These are phyloP conservation scores for Kodamaea sagamina DNA, from an alignment of 805 yeast genomes.

Conservation along the genomic window DNA sequence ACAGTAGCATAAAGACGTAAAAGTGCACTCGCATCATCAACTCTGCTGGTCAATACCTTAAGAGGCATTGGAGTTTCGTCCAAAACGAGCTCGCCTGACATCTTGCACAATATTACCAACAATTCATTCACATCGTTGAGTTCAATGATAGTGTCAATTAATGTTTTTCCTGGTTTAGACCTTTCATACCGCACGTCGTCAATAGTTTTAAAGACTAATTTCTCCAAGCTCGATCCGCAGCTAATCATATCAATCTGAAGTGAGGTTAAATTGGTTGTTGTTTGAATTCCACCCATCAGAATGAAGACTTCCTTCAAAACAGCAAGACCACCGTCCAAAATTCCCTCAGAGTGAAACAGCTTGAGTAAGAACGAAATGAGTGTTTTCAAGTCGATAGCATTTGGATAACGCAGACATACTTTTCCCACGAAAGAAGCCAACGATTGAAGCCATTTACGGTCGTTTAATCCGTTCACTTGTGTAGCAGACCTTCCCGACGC, in stretches of 20 bases:
- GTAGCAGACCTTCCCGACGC: conserved; percentile 60
- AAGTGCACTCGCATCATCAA: conserved; percentile 72
- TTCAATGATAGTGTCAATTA: conserved; percentile 48
- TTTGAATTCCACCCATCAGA: conserved; percentile 78
- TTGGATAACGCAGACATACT: conserved; percentile 55
- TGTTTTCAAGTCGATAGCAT: conserved; percentile 60
- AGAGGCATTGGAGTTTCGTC: conserved; percentile 47
- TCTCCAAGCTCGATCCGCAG: conserved; percentile 60
- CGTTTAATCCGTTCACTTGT: conserved; percentile 79
- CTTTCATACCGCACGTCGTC: conserved; percentile 57
- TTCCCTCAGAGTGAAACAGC: conserved; percentile 60
- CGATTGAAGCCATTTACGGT: conserved; percentile 83
- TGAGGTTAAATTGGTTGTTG: conserved; percentile 64
- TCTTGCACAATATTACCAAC: conserved; percentile 61
- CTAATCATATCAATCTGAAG: conserved; percentile 66
- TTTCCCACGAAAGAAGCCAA: conserved; percentile 78
- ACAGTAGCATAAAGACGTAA: conserved; percentile 65
- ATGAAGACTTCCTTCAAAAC: conserved; percentile 66
- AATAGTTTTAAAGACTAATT: conserved; percentile 57
- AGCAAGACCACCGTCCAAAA: conserved; percentile 50
- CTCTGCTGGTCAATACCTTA: conserved; percentile 68
- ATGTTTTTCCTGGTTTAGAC: conserved; percentile 47
- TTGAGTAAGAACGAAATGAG: conserved; percentile 61
- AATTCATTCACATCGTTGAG: conserved; percentile 58
- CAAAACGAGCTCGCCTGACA: conserved; percentile 42